These are phyloP conservation scores for Tardiomyces digboiensis DNA, from an alignment of 1,139 yeast species.

Conservation along the genomic window DNA sequence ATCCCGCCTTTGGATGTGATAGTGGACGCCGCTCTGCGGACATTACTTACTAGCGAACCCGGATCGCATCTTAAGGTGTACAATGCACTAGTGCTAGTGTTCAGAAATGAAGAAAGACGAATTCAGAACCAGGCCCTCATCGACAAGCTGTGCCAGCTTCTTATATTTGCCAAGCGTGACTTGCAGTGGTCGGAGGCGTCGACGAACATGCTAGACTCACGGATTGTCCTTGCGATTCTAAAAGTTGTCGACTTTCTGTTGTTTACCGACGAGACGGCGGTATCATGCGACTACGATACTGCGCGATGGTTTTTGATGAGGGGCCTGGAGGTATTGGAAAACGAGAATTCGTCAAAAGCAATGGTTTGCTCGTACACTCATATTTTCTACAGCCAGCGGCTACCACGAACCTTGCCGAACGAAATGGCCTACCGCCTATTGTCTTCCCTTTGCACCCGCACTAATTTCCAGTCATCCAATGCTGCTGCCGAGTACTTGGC, in stretches of 20 bases:
- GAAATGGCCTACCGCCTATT: constrained; percentile 2
- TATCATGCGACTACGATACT: neutral
- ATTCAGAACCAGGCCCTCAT: neutral
- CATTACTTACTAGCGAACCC: neutral
- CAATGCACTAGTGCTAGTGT: neutral
- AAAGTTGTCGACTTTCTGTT: constrained; percentile 5
- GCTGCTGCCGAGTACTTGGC: constrained; percentile 4
- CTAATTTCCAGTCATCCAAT: constrained; percentile 1
- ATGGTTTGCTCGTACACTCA: constrained; percentile 6
- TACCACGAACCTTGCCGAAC: constrained; percentile 2
- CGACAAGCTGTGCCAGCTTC: constrained; percentile 2
- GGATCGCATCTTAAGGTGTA: neutral
- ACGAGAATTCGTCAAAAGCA: constrained; percentile 3
- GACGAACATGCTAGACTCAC: constrained; percentile 3
- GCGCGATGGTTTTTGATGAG: constrained; percentile 4
- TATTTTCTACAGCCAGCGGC: constrained; percentile 4
- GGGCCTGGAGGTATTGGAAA: constrained; percentile 2
- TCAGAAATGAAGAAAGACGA: neutral
- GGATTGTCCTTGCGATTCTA: constrained; percentile 5
- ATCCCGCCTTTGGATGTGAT: neutral
- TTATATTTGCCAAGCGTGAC: constrained; percentile 5
- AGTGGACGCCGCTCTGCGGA: neutral
- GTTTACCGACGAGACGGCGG: neutral
- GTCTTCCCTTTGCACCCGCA: constrained; percentile 2
- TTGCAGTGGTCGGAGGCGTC: constrained; percentile 1